phyloP scores from a whole-genome alignment of 805 yeast genomes.

The Saccharomycopsis fermentans region DNA sequence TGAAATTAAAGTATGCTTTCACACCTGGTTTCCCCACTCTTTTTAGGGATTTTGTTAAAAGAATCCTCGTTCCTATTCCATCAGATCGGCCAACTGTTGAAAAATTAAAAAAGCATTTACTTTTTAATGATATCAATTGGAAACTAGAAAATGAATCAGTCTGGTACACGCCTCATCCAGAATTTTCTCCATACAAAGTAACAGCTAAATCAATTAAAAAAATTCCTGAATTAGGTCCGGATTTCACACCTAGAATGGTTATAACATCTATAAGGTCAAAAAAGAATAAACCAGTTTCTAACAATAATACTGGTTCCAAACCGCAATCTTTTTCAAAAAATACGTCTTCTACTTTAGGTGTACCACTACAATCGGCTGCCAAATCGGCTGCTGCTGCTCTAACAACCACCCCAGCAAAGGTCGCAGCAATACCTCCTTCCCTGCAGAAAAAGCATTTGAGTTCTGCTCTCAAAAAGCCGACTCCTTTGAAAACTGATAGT shows the following conservation, averaged over 20 bases:
- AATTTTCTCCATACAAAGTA: constrained; percentile 60
- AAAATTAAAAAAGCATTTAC: constrained; percentile 52
- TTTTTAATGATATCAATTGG: constrained; percentile 50
- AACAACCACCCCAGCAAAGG: not conserved
- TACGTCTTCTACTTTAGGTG: not conserved
- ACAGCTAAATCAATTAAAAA: constrained; percentile 74
- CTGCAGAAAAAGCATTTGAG: not conserved
- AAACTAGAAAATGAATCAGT: constrained; percentile 37
- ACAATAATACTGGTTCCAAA: not conserved
- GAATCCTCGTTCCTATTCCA: constrained; percentile 55
- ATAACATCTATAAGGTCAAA: not conserved
- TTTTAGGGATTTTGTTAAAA: constrained; percentile 62
- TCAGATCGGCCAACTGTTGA: constrained; percentile 48
- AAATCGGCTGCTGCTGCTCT: not conserved
- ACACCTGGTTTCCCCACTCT: constrained; percentile 77
- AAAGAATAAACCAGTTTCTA: not conserved
- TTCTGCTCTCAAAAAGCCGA: not conserved
- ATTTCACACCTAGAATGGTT: not conserved
- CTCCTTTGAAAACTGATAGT: not conserved
- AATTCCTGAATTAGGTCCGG: constrained; percentile 37
- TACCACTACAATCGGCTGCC: not conserved
- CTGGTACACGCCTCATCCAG: constrained; percentile 56
- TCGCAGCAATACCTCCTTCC: not conserved
- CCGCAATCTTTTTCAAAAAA: not conserved
- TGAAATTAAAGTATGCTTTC: constrained; percentile 71